Evolutionary conservation across 1,284 basidiomycete genomes (phyloP), one percentile per base, ranked within the genome.

Genomic region (Cutaneotrichosporon cutaneum): DNA sequence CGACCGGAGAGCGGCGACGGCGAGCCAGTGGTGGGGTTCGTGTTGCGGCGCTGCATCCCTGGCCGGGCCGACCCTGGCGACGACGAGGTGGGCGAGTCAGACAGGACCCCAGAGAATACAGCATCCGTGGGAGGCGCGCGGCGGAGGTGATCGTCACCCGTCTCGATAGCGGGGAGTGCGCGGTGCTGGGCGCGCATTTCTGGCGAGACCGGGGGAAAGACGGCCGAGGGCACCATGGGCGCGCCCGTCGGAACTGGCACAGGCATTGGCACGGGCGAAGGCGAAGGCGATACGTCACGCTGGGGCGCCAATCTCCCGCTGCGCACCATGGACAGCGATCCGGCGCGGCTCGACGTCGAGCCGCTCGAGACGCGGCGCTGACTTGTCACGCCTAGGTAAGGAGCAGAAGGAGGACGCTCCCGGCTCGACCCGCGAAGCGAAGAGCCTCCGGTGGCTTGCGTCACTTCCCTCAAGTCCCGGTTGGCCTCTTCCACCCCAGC

Each of bases 261-360:
- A 18, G 48, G 26, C 26, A 27, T 51, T 16, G 45, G 16, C 24
- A 24, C 22, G n/a, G 56, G 22, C 11, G 30, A 11, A 11, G 47
- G 47, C 16, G 35, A 22, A 10, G 50, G 50, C 10, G 50, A 58
- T 11, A 26, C 53, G 14, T 65, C 60, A 24, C 63, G 64, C 61
- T 64, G 58, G 54, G 63, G 58, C 47, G 72, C 70, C 21, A 70
- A 56, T 32, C 72, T 65, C 24, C 71, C 69, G 11, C 66, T 72
- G 30, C 75, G 67, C 7, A 77, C 75, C 22, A 77, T 66, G 3
- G 74, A 67, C 10, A 77, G 56, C n/a, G 73, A 73, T 5, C 75
- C 76, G 0, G 75, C 66, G 45, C 74, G 68, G 51, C 70, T 72
- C 2, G 75, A 71, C 2, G 68, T 70, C 13, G 75, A 77, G 4